Evolutionary conservation across 2,329 filamentous ascomycete species (phyloP), one percentile per base, ranked within the genome.

Genomic region (Penicillium hesseltinei): DNA sequence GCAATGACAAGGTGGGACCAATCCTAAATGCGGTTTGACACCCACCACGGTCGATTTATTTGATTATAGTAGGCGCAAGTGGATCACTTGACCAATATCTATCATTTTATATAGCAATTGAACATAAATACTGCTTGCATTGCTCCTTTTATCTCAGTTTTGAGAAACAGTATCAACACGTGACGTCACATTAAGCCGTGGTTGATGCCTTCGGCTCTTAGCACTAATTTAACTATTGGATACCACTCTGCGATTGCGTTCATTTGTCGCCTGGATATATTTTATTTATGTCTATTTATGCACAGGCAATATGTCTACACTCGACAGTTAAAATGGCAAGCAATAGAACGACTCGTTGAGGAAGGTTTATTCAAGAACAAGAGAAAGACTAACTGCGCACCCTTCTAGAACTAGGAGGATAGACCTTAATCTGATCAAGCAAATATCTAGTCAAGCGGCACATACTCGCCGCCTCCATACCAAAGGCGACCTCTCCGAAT

Each of bases 401-500:
- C n/a, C 6, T 21, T 17, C 19, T 17, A 23, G 19, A 17, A 19
- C 27, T 21, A 46, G n/a, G 27, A 33, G 7, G 10, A 17, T 46
- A 33, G 7, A 17, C 1, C 8, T n/a, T 13, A 17, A 21, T 27
- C 4, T 21, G 3, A n/a, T 23, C 25, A 29, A 23, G 5, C 5
- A 25, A 43, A 15, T 3, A n/a, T 40, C 36, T 51, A 52, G 1
- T 29, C 13, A 21, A 44, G 25, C 6, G 36, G 40, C 3, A 96
- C 81, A 5, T 86, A 88, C 65, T 88, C 82, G 1, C 92, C 92
- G n/a, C 87, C 90, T 38, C 88, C 92, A 76, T 96, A 96, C 92
- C 92, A 97, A 46, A 96, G 72, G 4, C 83, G 80, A 0, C 92
- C 92, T 61, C 81, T 84, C 39, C 90, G 83, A 59, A 84, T 86